These are phyloP conservation scores for Boletus reticulatus DNA, from an alignment of 768 basidiomycete species.

Conservation along the genomic window DNA sequence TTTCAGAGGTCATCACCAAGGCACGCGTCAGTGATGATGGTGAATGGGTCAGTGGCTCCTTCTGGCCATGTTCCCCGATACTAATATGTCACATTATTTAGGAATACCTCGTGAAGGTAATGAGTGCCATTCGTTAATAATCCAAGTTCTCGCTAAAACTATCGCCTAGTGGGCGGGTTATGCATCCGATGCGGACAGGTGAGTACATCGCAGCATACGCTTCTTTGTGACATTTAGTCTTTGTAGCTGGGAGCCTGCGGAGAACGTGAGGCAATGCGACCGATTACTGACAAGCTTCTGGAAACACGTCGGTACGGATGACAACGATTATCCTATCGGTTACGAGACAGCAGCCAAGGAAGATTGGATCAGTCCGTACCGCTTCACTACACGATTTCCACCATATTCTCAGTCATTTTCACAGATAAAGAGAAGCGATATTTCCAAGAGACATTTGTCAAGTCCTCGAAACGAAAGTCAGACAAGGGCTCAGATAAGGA, in stretches of 20 bases:
- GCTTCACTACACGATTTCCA: neutral
- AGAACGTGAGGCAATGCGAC: constrained; percentile 55
- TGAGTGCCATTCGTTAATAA: neutral
- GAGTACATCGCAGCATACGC: constrained; percentile 6
- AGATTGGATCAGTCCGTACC: constrained; percentile 57
- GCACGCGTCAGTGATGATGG: constrained; percentile 51
- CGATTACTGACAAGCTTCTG: constrained; percentile 65
- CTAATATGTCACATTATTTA: constrained; percentile 18
- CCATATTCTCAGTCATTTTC: neutral
- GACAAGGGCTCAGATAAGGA: constrained; percentile 19
- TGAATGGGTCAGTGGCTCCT: constrained; percentile 47
- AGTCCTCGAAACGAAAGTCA: constrained; percentile 13
- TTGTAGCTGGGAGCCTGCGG: constrained; percentile 66
- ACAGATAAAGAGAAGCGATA: constrained; percentile 40
- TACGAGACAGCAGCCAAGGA: constrained; percentile 40
- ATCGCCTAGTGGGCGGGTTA: constrained; percentile 65
- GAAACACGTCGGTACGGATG: constrained; percentile 55
- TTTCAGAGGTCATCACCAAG: constrained; percentile 56
- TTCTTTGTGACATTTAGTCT: neutral
- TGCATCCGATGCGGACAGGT: constrained; percentile 56
- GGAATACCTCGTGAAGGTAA: constrained; percentile 73
- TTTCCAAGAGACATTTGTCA: constrained; percentile 32
- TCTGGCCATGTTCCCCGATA: neutral
- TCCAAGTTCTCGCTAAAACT: constrained; percentile 1
- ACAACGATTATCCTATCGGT: constrained; percentile 52